These are phyloP conservation scores for Moricandia moricandioides DNA, from an alignment of 345 rosid genomes.

Conservation along the genomic window DNA sequence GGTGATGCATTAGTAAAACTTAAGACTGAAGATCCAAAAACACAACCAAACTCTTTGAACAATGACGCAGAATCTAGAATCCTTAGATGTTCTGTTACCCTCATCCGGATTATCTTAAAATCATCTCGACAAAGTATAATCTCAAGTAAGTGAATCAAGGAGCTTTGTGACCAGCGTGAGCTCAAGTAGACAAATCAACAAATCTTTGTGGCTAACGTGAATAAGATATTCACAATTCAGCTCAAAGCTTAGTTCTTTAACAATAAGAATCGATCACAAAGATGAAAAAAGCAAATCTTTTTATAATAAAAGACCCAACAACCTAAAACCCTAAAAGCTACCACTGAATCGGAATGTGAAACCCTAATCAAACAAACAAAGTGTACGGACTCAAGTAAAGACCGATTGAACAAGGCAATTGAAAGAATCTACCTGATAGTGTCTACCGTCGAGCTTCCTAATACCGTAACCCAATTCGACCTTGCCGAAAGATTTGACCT, in stretches of 20 bases:
- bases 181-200: too few species aligned
- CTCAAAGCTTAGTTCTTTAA: neutral
- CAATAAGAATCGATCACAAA: neutral
- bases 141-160: neutral
- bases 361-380: neutral
- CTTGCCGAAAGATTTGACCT: constrained; percentile 58
- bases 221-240: neutral
- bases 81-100: neutral
- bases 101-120: neutral
- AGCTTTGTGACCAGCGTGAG: too few species aligned
- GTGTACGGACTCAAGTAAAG: neutral
- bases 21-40: neutral
- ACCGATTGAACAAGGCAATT: constrained; percentile 2
- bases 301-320: too few species aligned
- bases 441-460: constrained; percentile 73
- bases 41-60: neutral
- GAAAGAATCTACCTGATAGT: constrained; percentile 50
- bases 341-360: neutral
- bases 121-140: neutral
- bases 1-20: neutral
- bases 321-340: neutral
- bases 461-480: constrained; percentile 87
- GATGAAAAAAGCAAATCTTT: neutral
- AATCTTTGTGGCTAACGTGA: neutral
- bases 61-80: neutral